Conservation (phyloP, 2,329 filamentous ascomycete genomes). For the Trichophyton equinum region DNA sequence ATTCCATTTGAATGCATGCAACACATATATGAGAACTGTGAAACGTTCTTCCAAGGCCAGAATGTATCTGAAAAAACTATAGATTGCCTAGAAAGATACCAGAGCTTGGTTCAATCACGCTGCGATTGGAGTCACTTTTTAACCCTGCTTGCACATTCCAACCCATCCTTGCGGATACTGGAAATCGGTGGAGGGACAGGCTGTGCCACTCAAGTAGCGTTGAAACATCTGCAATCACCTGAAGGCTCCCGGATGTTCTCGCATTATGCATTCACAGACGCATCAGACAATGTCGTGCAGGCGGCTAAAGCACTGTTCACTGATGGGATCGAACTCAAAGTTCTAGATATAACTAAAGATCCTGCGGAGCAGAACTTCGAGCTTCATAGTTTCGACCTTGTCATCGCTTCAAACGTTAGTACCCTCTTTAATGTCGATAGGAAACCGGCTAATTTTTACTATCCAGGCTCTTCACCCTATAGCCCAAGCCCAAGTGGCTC, state of each 20-base stretch:
- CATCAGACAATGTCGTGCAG: neutral
- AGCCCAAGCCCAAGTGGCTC: slow-evolving; percentile 5
- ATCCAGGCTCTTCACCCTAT: slow-evolving; percentile 13
- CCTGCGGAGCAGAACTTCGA: slow-evolving; percentile 15
- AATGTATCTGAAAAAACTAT: neutral
- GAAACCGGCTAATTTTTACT: neutral
- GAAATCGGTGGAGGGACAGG: slow-evolving; percentile 15
- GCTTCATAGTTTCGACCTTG: slow-evolving; percentile 13
- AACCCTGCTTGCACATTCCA: slow-evolving; percentile 7
- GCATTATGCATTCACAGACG: slow-evolving; percentile 9
- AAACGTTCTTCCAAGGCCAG: neutral
- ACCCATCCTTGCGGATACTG: slow-evolving; percentile 11
- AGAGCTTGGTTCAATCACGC: neutral
- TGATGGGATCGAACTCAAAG: slow-evolving; percentile 2
- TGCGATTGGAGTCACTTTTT: neutral
- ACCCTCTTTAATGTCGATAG: neutral
- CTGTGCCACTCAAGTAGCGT: neutral
- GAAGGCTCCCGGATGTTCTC: slow-evolving; percentile 2
- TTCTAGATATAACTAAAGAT: slow-evolving; percentile 14
- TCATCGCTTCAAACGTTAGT: slow-evolving; percentile 15
- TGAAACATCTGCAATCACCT: neutral
- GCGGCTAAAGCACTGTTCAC: neutral
- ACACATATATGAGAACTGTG: neutral
- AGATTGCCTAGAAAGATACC: neutral
- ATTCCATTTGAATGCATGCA: neutral